Conservation (phyloP, 352 stramenopile species). For the Phytophthora capsici region DNA sequence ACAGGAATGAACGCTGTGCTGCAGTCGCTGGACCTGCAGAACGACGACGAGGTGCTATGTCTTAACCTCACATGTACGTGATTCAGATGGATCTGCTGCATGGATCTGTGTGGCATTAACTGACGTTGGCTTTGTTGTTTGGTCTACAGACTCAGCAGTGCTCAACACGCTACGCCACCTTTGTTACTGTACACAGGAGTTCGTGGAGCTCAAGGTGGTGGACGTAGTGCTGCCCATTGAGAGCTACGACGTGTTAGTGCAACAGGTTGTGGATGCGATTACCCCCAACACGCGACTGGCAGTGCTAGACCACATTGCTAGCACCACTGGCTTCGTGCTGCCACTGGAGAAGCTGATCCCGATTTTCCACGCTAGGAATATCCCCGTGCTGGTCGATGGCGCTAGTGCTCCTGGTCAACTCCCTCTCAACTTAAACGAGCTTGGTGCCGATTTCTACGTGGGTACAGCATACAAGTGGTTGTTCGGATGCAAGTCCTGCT, state of each 20-base stretch:
- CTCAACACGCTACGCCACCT: constrained; percentile 85
- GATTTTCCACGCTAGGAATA: constrained; percentile 77
- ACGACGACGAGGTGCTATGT: constrained; percentile 88
- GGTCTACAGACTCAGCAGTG: constrained; percentile 69
- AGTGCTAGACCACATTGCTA: constrained; percentile 87
- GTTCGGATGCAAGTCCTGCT: constrained; percentile 86
- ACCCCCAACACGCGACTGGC: constrained; percentile 85
- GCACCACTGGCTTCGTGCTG: constrained; percentile 76
- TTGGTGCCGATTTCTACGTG: constrained; percentile 86
- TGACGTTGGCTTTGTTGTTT: constrained; percentile 5
- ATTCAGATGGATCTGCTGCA: constrained; percentile 1
- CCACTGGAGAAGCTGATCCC: constrained; percentile 85
- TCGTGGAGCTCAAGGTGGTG: constrained; percentile 89
- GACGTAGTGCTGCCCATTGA: constrained; percentile 75
- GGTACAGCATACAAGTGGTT: constrained; percentile 88
- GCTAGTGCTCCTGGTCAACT: constrained; percentile 80
- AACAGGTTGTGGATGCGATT: constrained; percentile 77
- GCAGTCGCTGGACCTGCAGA: constrained; percentile 85
- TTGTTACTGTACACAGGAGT: constrained; percentile 89
- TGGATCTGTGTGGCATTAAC: neutral
- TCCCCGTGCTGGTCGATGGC: constrained; percentile 83
- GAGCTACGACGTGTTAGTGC: constrained; percentile 71
- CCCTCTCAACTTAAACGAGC: constrained; percentile 66
- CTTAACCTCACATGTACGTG: constrained; percentile 87
- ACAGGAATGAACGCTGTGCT: constrained; percentile 88